Base-by-base conservation (phyloP, 129 eudicot species). In the Logfia minima region DNA sequence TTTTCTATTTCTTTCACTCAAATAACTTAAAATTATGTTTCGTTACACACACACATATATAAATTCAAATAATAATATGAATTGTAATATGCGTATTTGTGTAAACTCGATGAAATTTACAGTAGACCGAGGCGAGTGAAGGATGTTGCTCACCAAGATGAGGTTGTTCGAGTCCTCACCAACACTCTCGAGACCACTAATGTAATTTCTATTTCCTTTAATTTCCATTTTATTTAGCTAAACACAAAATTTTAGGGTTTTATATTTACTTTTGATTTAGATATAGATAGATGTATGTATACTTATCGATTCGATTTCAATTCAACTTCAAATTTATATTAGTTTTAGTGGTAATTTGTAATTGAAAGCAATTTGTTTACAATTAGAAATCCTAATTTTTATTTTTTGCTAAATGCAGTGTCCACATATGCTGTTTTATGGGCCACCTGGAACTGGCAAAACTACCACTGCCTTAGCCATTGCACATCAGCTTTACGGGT, bases 61-160 rank as follows among this genome's bases (percentile, higher is more conserved):
- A 62, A n/a, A n/a, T n/a, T n/a, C n/a, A n/a, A n/a, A n/a, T n/a
- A 5, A n/a, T 55, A 9, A 58, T 70, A 48, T 37, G 19, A 43
- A 45, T 75, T 45, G 4, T 34, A 26, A 3, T 45, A 28, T 62
- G 29, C 68, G 3, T 71, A 48, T 55, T 1, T 72, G 0, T 66
- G 59, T 64, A 41, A 19, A 64, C 52, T 43, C 62, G 18, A 24
- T 3, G 3, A n/a, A 72, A 10, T 17, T 56, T 45, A 70, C 92
- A 95, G 99, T 68, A 90, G 99, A 79, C 99, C 97, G 23, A 95
- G 79, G 91, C 88, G 89, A 83, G 99, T 95, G 60, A 95, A 94
- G 85, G 99, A 95, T 55, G 97, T 95, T 58, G 97, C 97, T n/a
- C 94, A 95, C 83, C 99, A 95, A 67, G 97, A 95, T 11, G 99